A percentile compares a stretch with the other conserved stretches of the same genome.
Evolutionary conservation across 805 yeast genomes (phyloP).

Genomic region (Metahyphopichia silvanorum): DNA sequence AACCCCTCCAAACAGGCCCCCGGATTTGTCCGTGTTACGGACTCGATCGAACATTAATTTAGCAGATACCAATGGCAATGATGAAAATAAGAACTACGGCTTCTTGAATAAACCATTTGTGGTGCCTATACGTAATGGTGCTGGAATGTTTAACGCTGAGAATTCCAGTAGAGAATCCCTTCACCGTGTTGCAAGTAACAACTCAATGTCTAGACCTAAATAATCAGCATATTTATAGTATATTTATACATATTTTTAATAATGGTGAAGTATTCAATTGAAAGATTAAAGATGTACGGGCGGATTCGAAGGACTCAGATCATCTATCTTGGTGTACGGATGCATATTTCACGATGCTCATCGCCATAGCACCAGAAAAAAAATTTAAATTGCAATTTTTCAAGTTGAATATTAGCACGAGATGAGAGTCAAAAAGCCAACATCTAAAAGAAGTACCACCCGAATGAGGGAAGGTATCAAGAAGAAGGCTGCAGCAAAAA

Average conservation of each 20-base stretch:
- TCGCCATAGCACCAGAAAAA: conserved; percentile 1
- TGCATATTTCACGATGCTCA: too few relatives aligned
- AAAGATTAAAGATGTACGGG: too few relatives aligned
- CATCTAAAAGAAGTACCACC: conserved; percentile 86
- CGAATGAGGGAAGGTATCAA: conserved; percentile 95
- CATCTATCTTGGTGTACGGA: too few relatives aligned
- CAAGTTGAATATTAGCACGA: neutral
- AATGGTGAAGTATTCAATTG: too few relatives aligned
- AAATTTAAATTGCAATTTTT: neutral
- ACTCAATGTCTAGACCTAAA: conserved; percentile 10
- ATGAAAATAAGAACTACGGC: conserved; percentile 11
- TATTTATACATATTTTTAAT: too few relatives aligned
- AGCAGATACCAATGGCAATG: conserved; percentile 9
- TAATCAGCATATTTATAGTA: conserved; percentile 1
- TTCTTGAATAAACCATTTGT: conserved; percentile 37
- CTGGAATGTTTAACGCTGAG: conserved; percentile 6
- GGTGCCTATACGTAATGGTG: conserved; percentile 21
- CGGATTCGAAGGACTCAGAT: too few relatives aligned
- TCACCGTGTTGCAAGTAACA: conserved; percentile 15
- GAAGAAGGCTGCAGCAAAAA: conserved; percentile 91
- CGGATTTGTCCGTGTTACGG: conserved; percentile 23
- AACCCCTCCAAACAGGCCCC: conserved; percentile 9
- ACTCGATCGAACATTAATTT: conserved; percentile 36
- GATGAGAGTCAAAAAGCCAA: conserved; percentile 57
- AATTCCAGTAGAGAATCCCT: conserved; percentile 24